A percentile compares a stretch with the other conserved stretches of the same genome.
These are phyloP conservation scores for Martensiomyces pterosporus DNA, from an alignment of 192 early-diverging fungal genomes.

Conservation along the genomic window DNA sequence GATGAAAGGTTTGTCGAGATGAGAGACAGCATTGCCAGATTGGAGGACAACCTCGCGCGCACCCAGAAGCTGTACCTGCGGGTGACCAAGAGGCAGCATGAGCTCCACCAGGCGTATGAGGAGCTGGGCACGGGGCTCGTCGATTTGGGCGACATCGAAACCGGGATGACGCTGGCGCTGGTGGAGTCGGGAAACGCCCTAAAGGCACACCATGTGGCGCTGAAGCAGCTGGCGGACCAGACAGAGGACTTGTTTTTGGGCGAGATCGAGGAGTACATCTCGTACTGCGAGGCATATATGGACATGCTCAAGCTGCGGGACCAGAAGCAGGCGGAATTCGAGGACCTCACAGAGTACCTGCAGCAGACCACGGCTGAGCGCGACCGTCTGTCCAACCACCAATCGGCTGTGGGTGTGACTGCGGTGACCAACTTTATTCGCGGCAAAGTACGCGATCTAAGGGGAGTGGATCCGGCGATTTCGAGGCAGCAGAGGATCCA, in stretches of 20 bases:
- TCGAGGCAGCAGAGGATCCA: slow-evolving; percentile 76
- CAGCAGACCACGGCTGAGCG: slow-evolving; percentile 68
- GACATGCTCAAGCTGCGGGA: slow-evolving; percentile 77
- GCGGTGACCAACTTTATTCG: slow-evolving; percentile 71
- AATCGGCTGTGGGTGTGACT: slow-evolving; percentile 55
- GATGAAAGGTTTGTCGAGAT: slow-evolving; percentile 84
- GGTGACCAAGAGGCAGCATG: slow-evolving; percentile 71
- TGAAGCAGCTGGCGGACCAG: slow-evolving; percentile 63
- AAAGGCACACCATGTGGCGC: slow-evolving; percentile 60
- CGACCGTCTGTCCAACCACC: slow-evolving; percentile 62
- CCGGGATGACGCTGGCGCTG: slow-evolving; percentile 73
- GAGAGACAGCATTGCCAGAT: slow-evolving; percentile 73
- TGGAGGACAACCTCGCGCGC: slow-evolving; percentile 82
- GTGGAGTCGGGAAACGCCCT: slow-evolving; percentile 71
- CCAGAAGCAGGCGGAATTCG: slow-evolving; percentile 95
- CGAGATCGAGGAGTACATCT: slow-evolving; percentile 80
- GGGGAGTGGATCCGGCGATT: slow-evolving; percentile 79
- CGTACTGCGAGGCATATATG: slow-evolving; percentile 50
- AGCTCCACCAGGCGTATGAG: slow-evolving; percentile 72
- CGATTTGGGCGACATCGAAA: slow-evolving; percentile 79
- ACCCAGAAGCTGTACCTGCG: slow-evolving; percentile 79
- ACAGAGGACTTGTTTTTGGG: slow-evolving; percentile 60
- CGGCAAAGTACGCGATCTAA: slow-evolving; percentile 85
- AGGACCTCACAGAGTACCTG: slow-evolving; percentile 78
- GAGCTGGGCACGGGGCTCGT: slow-evolving; percentile 75